These are phyloP conservation scores for Hypoxylon sp. DNA, from an alignment of 2,329 filamentous ascomycete genomes.

Conservation along the genomic window DNA sequence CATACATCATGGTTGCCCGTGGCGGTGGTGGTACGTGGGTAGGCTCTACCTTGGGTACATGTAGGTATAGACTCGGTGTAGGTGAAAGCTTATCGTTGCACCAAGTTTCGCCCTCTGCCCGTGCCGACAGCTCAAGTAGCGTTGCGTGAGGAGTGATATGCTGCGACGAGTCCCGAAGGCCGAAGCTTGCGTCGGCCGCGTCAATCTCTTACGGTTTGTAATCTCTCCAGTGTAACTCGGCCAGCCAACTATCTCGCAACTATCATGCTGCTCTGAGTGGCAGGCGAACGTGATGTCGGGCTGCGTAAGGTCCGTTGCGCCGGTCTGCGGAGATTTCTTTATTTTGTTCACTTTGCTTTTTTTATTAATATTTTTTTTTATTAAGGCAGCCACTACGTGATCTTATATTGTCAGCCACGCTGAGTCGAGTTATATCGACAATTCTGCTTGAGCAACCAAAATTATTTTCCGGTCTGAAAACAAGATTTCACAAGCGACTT, in stretches of 20 bases:
- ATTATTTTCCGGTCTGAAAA: no score
- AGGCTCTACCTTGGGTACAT: neutral
- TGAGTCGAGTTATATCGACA: no score
- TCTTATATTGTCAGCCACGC: no score
- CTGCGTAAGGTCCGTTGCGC: slow-evolving; percentile 19
- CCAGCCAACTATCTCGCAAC: neutral
- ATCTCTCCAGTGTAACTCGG: neutral
- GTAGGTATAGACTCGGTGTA: neutral
- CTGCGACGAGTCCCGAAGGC: neutral
- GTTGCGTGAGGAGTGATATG: neutral
- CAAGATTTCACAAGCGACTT: no score
- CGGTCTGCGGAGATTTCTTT: no score
- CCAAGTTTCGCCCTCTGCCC: slow-evolving; percentile 9
- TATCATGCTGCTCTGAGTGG: neutral
- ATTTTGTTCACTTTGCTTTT: no score
- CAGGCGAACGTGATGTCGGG: slow-evolving; percentile 8
- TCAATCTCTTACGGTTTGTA: slow-evolving; percentile 22
- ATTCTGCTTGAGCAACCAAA: no score
- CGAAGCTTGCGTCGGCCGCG: slow-evolving; percentile 30
- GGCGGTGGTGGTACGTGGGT: neutral
- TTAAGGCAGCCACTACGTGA: no score
- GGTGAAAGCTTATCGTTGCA: slow-evolving; percentile 19
- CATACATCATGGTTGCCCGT: neutral
- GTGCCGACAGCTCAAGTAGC: slow-evolving; percentile 7
- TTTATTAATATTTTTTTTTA: no score